Base-by-base conservation (phyloP, 352 stramenopile species). In the Phytopythium delawarense region DNA sequence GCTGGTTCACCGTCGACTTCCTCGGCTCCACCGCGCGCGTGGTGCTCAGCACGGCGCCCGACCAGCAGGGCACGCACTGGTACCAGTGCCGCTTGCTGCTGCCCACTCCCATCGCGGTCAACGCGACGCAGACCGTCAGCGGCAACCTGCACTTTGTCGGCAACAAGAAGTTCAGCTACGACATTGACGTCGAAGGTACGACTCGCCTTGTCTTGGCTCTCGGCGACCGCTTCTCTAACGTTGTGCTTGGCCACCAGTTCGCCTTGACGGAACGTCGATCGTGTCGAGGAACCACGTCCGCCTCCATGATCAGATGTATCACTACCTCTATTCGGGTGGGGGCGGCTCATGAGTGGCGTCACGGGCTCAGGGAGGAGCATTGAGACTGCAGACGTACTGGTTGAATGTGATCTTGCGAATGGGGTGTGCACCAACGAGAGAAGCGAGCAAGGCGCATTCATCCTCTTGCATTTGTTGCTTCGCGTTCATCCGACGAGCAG, bases 1-100 rank as follows among this genome's bases (percentile, higher is more conserved):
- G 96, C 65, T 99, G 98, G 98, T 99, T 99, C 75, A 98, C 96
- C 6, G 90, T 98, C 30, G 95, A 99, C 70, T 99, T 99, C 65
- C 78, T 89, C 44, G 97, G 96, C 4, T 92, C 80, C 18, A 79
- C 81, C 30, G 69, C 86, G 11, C 74, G 76, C 7, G 79, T 98
- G 9, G 80, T 93, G 51, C 80, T 98, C 16, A 96, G 79, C 63
- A 98, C 93, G 15, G 84, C 75, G 18, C 84, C 83, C 2, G 78
- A 90, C 16, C 78, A 86, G 21, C 69, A 74, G 20, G 84, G 84
- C 39, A 94, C 87, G 37, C 84, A 94, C 64, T 96, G 85, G 87
- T 98, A 98, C 67, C 96, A 99, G 72, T 98, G 94, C 61, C 83
- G 96, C 18, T 67, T 98, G 37, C 70, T 98, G 34, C 69, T 99